Evolutionary conservation across 345 rosid genomes (phyloP), one percentile per base, ranked within the genome.

Genomic region (Eucalyptus erythrocorys): DNA sequence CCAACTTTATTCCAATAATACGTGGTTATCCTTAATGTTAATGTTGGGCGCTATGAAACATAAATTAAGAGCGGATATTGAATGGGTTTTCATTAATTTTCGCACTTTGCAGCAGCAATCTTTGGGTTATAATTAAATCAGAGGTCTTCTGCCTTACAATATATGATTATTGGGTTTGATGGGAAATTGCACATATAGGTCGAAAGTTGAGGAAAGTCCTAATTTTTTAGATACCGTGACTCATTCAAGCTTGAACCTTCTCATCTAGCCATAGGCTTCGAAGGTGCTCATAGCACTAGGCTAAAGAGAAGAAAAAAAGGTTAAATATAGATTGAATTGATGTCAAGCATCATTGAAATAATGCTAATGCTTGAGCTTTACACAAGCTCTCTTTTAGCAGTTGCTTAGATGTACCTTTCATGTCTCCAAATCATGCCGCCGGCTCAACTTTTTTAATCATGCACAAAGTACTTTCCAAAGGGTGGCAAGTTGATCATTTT

Each of bases 341-440:
- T 37, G 4, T 5, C 7, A 4, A 61, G 71, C 37, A 71, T 10
- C 21, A 17, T 34, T 50, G 87, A 51, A 85, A 85, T 22, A 85
- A 32, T 2, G 87, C 90, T 6, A 88, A 89, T 68, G 90, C 76
- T 66, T 90, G 86, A 71, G 85, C 88, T 87, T 88, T 48, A 66
- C 10, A 89, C 82, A 71, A 71, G 45, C 82, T 37, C 24, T 19
- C 81, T 6, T 71, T 37, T 37, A 49, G 85, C 7, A 48, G 91
- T 89, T 43, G 91, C 37, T 90, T 92, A 85, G 87, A 90, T 61
- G 90, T 87, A 57, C 87, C 84, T 91, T 87, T 87, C 93, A 90
- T 45, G 66, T 19, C 80, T 55, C 21, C 5, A 47, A 87, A 17
- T 71, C 82, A 71, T 71, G 82, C 45, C 45, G 27, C 27, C 13